Evolutionary conservation across 257 asterid species (phyloP).

Genomic region (Nemophila menziesii): DNA sequence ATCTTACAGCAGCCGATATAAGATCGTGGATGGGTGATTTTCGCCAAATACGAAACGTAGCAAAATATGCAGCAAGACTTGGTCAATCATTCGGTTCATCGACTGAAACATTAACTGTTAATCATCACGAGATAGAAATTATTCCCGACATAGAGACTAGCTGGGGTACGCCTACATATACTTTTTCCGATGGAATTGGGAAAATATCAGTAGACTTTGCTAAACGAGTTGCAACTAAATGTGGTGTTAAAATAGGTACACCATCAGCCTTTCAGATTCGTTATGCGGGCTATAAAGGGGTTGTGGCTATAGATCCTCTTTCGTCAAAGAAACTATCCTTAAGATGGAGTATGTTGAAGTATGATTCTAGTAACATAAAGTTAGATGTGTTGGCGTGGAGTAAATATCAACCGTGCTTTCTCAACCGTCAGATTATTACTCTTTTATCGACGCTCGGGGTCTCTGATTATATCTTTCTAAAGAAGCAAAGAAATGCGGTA

Average conservation of each 20-base stretch:
- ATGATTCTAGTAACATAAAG: slow-evolving; percentile 41
- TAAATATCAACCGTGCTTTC: slow-evolving; percentile 72
- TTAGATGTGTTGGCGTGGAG: slow-evolving; percentile 71
- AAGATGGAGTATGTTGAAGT: slow-evolving; percentile 71
- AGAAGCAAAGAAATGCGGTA: slow-evolving; percentile 61
- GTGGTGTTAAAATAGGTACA: slow-evolving; percentile 29
- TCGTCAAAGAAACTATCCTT: slow-evolving; percentile 43
- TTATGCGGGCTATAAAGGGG: slow-evolving; percentile 88
- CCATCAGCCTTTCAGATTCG: slow-evolving; percentile 91
- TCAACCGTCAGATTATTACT: slow-evolving; percentile 71
- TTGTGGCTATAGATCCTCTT: slow-evolving; percentile 59
- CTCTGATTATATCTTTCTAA: slow-evolving; percentile 37
- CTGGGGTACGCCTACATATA: slow-evolving; percentile 13
- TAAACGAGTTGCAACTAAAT: slow-evolving; percentile 43
- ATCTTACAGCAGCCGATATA: slow-evolving; percentile 36
- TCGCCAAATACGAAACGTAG: slow-evolving; percentile 53
- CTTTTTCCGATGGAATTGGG: slow-evolving; percentile 87
- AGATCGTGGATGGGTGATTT: slow-evolving; percentile 88
- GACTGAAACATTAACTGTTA: slow-evolving; percentile 51
- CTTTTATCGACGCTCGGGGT: slow-evolving; percentile 79
- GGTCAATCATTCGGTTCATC: slow-evolving; percentile 90
- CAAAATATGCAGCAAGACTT: slow-evolving; percentile 88
- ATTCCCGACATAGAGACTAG: slow-evolving; percentile 33
- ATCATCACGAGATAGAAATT: slow-evolving; percentile 27
- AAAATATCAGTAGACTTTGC: slow-evolving; percentile 68